Evolutionary conservation across 352 stramenopile species (phyloP), one percentile per base, ranked within the genome.

Genomic region (Phytophthora lateralis): DNA sequence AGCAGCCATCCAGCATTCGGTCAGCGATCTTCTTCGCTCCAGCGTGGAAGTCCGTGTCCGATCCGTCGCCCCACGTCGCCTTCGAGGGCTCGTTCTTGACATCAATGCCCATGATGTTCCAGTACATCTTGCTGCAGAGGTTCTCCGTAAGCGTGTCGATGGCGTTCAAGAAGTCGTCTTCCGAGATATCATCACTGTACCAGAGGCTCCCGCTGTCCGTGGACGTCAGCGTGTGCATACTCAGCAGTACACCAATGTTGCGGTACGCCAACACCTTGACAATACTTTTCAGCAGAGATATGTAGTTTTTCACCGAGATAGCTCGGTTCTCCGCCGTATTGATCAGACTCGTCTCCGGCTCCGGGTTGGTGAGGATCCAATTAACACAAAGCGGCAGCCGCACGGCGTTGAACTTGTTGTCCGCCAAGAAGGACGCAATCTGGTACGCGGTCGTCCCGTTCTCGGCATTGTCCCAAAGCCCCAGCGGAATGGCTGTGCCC

Each of bases 371-470:
- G 15, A 93, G 55, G 41, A 93, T 80, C 64, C 66, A 84, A 17
- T 69, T 45, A 6, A 69, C 73, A 66, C 85, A 90, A 15, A 93
- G 73, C 6, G 83, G 83, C n/a, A 93, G 48, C 0, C 83, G 81
- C 9, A 92, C 77, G 14, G 77, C 71, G 35, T 92, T 92, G 63
- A 89, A 92, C n/a, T 91, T 89, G 79, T 92, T 89, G 38, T 73
- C 47, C 0, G 78, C 44, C 21, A 93, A 56, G 54, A 91, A 93
- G n/a, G 71, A 59, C n/a, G 81, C 78, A 20, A 93, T 73, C 60
- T 89, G 73, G 63, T 89, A 93, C 67, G 74, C 82, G 0, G 83
- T 93, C 1, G 83, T 92, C 46, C 80, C 83, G 45, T 90, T 92
- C 0, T 86, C 55, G 12, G 46, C 52, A 49, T 93, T 93, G 48